Conservation (phyloP, 2,329 filamentous ascomycete species). For the Uncinocarpus reesii region DNA sequence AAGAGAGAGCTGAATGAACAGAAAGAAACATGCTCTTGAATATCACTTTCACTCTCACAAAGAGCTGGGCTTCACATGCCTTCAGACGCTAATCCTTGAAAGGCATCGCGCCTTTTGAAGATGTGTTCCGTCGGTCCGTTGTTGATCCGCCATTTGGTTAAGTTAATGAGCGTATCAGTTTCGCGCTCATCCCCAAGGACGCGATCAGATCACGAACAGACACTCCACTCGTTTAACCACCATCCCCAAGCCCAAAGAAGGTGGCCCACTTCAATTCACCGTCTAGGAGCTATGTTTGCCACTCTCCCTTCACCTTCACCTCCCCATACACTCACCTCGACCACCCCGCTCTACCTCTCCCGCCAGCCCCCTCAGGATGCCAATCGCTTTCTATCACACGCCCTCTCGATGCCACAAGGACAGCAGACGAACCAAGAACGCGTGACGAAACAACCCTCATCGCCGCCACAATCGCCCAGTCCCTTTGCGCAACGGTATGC, state of each 20-base stretch:
- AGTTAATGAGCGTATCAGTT: no score
- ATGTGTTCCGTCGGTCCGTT: neutral
- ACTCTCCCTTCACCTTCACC: constrained; percentile 4
- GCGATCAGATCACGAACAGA: no score
- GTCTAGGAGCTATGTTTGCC: constrained; percentile 2
- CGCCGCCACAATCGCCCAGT: constrained; percentile 7
- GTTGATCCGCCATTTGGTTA: neutral
- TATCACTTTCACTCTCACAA: no score
- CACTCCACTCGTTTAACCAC: no score
- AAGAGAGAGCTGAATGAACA: no score
- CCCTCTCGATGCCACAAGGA: neutral
- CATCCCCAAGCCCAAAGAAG: no score
- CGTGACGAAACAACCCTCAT: neutral
- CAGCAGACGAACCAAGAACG: neutral
- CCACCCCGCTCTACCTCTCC: neutral
- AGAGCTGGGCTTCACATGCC: no score
- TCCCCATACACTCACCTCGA: neutral
- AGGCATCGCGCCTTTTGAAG: neutral
- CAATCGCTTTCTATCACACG: neutral
- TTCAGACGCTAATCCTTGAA: neutral
- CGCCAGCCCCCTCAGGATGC: neutral
- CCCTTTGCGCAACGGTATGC: constrained; percentile 32
- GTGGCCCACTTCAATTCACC: no score
- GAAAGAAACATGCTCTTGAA: no score
- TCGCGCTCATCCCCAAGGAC: no score